Conservation (phyloP, 2,329 filamentous ascomycete genomes). For the Fonsecaea monophora region DNA sequence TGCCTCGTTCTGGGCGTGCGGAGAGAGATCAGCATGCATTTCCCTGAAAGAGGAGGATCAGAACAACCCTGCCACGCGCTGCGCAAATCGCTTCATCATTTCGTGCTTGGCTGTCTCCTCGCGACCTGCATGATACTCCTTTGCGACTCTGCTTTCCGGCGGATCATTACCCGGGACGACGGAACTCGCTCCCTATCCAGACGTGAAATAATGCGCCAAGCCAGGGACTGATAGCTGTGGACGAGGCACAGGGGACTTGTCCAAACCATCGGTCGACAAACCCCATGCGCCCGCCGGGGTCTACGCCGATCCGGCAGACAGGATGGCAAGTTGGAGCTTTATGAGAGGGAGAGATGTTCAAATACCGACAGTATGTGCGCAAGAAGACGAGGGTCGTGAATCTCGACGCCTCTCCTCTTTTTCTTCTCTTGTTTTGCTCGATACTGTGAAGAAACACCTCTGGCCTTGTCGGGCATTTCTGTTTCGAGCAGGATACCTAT, state of each 20-base stretch:
- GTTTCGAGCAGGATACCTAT: not conserved
- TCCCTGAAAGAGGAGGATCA: slow-evolving; percentile 9
- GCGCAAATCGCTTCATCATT: not conserved
- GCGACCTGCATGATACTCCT: not conserved
- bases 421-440: not conserved
- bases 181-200: not conserved
- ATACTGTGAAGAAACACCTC: not conserved
- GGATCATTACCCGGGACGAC: not conserved
- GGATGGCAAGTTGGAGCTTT: not conserved
- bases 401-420: not conserved
- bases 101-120: not conserved
- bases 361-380: not conserved
- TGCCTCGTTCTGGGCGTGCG: slow-evolving; percentile 15
- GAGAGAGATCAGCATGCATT: slow-evolving; percentile 13
- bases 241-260: not conserved
- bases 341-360: not conserved
- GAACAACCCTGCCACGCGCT: not conserved
- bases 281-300: slow-evolving; percentile 4
- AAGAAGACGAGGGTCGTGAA: not conserved
- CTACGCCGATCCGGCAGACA: slow-evolving; percentile 9
- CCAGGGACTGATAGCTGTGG: not conserved
- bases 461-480: not conserved
- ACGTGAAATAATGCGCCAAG: not conserved
- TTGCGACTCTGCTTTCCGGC: not conserved
- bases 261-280: not conserved